Evolutionary conservation across 164 flowering plant species (phyloP), one percentile per base, ranked within the genome.

Genomic region (Stephania japonica): DNA sequence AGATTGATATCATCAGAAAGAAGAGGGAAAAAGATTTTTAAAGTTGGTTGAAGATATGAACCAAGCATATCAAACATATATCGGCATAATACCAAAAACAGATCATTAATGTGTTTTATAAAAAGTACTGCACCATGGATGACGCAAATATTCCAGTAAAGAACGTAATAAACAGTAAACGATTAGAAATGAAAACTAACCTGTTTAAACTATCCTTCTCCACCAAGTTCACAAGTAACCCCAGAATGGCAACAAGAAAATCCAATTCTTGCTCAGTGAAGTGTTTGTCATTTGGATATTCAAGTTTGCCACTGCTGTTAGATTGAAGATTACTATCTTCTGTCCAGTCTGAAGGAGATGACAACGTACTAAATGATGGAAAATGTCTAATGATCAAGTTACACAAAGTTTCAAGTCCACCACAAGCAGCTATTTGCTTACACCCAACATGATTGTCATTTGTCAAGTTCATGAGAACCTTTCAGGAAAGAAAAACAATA

Each of bases 401-500:
- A 47, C 88, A 80, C 85, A 95, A 82, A 3, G 88, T 87, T 76
- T 95, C 99, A 66, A 95, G 80, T 61, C 97, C 99, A 61, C 94
- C 98, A 86, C 84, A 78, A 14, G 81, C 78, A 81, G 94, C 97
- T 83, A 91, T 91, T 89, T 93, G 94, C 80, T 83, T 86, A 83
- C 99, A 95, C 71, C 99, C 99, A 64, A 84, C 75, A 69, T 89
- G 84, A 77, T 95, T 95, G 81, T 95, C 98, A 83, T 95, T 95
- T 70, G 99, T 87, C 74, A 95, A 85, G 81, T 95, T 95, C 98
- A 95, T 91, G 74, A 95, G 82, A 78, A 90, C 99, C 99, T 95
- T 90, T 75, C 70, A 84, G 79, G 53, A 61, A 70, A 65, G 21
- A 38, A 73, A 75, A 68, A 47, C 23, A 50, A 65, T 42, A 27